Evolutionary conservation across 2,329 filamentous ascomycete genomes (phyloP).

Genomic region (Pestalotiopsis sp.): DNA sequence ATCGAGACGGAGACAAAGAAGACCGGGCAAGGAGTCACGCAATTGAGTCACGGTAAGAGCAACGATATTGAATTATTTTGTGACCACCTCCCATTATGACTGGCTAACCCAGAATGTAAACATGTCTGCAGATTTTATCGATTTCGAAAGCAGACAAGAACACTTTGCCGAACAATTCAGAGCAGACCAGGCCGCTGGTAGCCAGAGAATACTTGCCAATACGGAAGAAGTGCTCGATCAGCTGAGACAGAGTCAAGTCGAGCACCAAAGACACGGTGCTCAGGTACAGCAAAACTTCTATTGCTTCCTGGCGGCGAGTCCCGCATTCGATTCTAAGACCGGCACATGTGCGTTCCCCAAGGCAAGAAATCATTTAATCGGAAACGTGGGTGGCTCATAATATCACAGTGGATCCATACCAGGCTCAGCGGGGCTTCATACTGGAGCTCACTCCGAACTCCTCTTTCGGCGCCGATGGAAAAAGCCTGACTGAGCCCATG

Average conservation of each 20-base stretch:
- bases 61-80: neutral
- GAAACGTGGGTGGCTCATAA: neutral
- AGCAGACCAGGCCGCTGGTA: conserved; percentile 8
- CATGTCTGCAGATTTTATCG: neutral
- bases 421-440: neutral
- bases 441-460: neutral
- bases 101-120: no score
- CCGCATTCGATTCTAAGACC: conserved; percentile 13
- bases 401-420: conserved; percentile 6
- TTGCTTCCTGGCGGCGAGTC: conserved; percentile 12
- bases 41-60: conserved; percentile 4
- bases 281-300: conserved; percentile 15
- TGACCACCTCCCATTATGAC: neutral
- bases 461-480: neutral
- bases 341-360: conserved; percentile 12
- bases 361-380: neutral
- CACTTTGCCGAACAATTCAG: conserved; percentile 5
- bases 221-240: neutral
- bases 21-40: neutral
- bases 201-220: neutral
- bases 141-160: neutral
- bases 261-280: neutral
- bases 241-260: neutral
- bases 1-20: neutral
- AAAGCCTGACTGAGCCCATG: neutral